A percentile compares a stretch with the other conserved stretches of the same genome.
Evolutionary conservation across 306 rosid genomes (phyloP).

Genomic region (Glycyrrhiza uralensis): DNA sequence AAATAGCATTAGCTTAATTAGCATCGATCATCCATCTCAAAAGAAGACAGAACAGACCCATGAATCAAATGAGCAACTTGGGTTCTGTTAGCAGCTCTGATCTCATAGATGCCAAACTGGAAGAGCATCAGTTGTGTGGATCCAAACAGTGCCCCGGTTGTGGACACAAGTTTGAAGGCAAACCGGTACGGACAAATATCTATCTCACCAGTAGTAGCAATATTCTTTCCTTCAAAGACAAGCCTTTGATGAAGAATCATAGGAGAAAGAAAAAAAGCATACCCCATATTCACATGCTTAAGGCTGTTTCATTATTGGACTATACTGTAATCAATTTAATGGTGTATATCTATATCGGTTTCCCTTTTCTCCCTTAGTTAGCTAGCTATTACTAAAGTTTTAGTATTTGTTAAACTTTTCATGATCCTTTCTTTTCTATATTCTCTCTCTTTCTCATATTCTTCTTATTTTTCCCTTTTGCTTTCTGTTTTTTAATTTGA

Average conservation of each 20-base stretch:
- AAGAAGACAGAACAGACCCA: too few species aligned
- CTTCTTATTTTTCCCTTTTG: background rate
- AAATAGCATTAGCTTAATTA: conserved; percentile 3
- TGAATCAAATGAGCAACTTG: conserved; percentile 50
- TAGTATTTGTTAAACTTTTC: conserved; percentile 25
- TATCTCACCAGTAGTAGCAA: background rate
- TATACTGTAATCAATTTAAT: conserved; percentile 9
- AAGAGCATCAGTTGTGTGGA: conserved; percentile 92
- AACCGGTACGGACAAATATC: conserved; percentile 56
- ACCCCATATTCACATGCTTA: conserved; percentile 7
- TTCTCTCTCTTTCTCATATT: background rate
- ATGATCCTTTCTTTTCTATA: background rate
- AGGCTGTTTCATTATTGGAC: conserved; percentile 1
- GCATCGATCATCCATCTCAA: background rate
- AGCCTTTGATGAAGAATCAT: conserved; percentile 35
- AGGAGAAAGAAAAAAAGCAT: background rate
- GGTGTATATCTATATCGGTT: background rate
- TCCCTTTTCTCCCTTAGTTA: conserved; percentile 8
- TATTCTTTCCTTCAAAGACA: conserved; percentile 36
- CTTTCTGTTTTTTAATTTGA: conserved; percentile 9
- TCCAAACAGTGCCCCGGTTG: conserved; percentile 96
- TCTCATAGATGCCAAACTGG: conserved; percentile 95
- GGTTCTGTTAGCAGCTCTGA: conserved; percentile 59
- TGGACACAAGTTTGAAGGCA: conserved; percentile 84
- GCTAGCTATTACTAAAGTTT: background rate